Conservation (phyloP, 2,329 filamentous ascomycete species). For the Didymosphaeria variabile region DNA sequence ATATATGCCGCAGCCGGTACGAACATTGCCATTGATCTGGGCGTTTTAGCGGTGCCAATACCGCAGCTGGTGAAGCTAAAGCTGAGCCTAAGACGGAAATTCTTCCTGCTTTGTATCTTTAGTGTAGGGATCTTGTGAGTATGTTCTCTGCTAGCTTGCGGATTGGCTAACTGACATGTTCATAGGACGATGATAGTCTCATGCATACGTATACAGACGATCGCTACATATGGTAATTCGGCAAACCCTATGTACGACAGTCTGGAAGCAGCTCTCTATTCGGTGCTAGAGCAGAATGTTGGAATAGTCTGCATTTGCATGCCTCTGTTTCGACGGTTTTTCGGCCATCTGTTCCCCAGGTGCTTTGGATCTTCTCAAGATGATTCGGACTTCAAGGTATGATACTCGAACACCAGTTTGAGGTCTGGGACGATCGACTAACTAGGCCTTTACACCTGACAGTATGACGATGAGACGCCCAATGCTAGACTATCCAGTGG, state of each 20-base stretch:
- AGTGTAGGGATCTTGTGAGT: constrained; percentile 22
- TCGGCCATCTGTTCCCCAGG: constrained; percentile 44
- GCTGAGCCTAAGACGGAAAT: constrained; percentile 18
- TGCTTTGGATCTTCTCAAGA: constrained; percentile 16
- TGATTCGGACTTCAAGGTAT: constrained; percentile 5
- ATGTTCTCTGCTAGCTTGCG: neutral
- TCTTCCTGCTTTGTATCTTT: constrained; percentile 22
- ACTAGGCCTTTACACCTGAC: neutral
- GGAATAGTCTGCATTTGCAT: constrained; percentile 31
- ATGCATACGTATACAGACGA: constrained; percentile 50
- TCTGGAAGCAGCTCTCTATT: constrained; percentile 20
- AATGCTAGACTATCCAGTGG: constrained; percentile 5
- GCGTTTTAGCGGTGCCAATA: constrained; percentile 20
- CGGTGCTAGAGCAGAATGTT: constrained; percentile 26
- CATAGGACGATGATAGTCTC: constrained; percentile 48
- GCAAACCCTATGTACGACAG: constrained; percentile 50
- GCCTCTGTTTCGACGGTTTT: constrained; percentile 28
- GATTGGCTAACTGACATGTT: neutral
- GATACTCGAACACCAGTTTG: neutral
- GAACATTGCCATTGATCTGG: constrained; percentile 23
- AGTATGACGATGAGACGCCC: constrained; percentile 2
- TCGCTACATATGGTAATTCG: constrained; percentile 52
- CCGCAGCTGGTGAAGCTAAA: constrained; percentile 22
- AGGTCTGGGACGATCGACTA: neutral
- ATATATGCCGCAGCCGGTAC: constrained; percentile 19